A percentile compares a stretch with the other conserved stretches of the same genome.
phyloP scores from a whole-genome alignment of 2,329 filamentous ascomycete species.

The Fusarium mundagurra region DNA sequence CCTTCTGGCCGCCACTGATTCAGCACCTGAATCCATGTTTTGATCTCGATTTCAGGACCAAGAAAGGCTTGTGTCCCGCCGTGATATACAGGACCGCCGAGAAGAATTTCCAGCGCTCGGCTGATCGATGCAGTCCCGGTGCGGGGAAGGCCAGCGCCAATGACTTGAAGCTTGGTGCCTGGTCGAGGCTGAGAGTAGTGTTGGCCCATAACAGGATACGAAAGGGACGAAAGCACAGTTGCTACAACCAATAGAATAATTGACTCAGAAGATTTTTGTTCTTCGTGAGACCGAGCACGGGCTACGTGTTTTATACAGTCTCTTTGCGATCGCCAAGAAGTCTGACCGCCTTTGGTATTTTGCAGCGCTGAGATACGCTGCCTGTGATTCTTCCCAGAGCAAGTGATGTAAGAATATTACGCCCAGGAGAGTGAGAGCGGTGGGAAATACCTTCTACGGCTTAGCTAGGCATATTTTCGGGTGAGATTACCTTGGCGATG shows the following conservation, averaged over 20 bases:
- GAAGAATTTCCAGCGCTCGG: background rate
- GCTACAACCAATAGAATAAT: background rate
- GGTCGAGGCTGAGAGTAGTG: background rate
- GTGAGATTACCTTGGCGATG: background rate
- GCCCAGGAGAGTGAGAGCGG: background rate
- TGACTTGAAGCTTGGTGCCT: background rate
- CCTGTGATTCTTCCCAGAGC: accelerated
- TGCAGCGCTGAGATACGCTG: background rate
- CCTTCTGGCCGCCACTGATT: accelerated
- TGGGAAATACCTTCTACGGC: background rate
- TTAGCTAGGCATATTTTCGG: background rate
- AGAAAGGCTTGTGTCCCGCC: background rate
- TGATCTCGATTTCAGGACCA: background rate
- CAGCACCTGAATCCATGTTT: background rate
- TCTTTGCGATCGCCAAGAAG: background rate
- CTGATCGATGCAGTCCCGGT: background rate
- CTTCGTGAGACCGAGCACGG: background rate
- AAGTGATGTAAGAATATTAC: background rate
- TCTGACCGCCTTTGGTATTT: background rate
- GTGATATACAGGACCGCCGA: background rate
- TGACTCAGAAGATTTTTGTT: accelerated
- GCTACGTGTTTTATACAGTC: background rate
- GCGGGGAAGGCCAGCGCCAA: background rate
- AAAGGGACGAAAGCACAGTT: accelerated
- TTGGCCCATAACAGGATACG: background rate